phyloP scores from a whole-genome alignment of 768 basidiomycete genomes.

The Pleurotus citrinopileatus region DNA sequence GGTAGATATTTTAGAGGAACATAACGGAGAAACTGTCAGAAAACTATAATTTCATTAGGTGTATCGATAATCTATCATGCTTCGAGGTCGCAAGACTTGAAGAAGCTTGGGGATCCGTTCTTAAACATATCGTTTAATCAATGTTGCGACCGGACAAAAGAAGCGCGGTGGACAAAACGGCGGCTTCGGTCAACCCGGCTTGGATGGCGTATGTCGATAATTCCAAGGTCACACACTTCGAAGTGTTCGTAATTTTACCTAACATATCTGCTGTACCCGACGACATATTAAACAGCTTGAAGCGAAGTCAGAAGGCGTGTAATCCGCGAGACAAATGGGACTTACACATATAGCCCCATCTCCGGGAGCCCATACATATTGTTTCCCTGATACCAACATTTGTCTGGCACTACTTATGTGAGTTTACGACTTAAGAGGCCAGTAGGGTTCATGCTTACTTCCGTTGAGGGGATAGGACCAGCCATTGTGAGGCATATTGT shows the following conservation, averaged over 20 bases:
- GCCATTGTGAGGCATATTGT: conserved; percentile 38
- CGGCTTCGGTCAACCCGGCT: conserved; percentile 41
- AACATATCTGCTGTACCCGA: conserved; percentile 12
- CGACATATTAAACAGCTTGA: conserved; percentile 12
- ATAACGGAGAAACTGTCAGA: too few species aligned
- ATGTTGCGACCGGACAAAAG: conserved; percentile 47
- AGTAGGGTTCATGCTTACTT: conserved; percentile 27
- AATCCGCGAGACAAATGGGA: conserved; percentile 1
- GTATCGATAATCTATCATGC: too few species aligned
- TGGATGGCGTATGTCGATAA: conserved; percentile 45
- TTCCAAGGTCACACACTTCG: conserved; percentile 37
- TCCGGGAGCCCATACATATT: conserved; percentile 38
- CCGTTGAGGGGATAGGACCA: conserved; percentile 36
- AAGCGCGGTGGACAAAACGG: conserved; percentile 42
- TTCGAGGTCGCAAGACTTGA: too few species aligned
- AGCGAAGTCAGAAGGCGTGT: too few species aligned
- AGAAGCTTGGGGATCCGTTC: too few species aligned
- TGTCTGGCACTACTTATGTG: conserved; percentile 28
- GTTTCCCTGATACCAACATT: conserved; percentile 34
- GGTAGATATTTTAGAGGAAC: too few species aligned
- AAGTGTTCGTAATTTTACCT: conserved; percentile 35
- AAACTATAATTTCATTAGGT: too few species aligned
- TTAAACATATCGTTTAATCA: conserved; percentile 28
- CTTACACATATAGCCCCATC: conserved; percentile 23
- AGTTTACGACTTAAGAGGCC: not conserved